These are phyloP conservation scores for Colletotrichum filicis DNA, from an alignment of 2,329 filamentous ascomycete genomes.

Conservation along the genomic window DNA sequence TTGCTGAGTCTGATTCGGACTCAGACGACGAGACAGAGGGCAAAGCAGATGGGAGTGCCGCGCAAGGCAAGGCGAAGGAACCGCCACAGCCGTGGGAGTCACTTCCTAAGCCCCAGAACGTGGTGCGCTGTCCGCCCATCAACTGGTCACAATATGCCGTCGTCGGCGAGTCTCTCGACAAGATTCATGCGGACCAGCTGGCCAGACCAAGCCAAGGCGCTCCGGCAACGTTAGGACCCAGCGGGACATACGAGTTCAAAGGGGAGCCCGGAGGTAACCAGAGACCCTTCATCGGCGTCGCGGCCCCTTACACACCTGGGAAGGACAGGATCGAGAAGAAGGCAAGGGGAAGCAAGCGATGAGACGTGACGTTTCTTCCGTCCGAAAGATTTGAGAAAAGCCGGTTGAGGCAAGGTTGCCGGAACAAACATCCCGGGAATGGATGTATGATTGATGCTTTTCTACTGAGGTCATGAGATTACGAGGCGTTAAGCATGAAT, in stretches of 20 bases:
- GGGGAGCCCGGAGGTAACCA: slow-evolving; percentile 51
- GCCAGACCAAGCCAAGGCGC: slow-evolving; percentile 68
- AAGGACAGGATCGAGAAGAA: slow-evolving; percentile 60
- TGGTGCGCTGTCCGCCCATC: slow-evolving; percentile 87
- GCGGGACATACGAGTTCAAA: slow-evolving; percentile 63
- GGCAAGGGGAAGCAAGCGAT: slow-evolving; percentile 45
- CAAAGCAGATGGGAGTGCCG: slow-evolving; percentile 30
- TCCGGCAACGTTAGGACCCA: slow-evolving; percentile 56
- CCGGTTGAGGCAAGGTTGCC: neutral
- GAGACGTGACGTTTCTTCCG: slow-evolving; percentile 7
- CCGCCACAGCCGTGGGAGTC: slow-evolving; percentile 60
- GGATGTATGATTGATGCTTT: slow-evolving; percentile 11
- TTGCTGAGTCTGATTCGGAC: slow-evolving; percentile 37
- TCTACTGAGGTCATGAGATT: slow-evolving; percentile 19
- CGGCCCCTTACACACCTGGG: slow-evolving; percentile 65
- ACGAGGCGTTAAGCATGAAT: slow-evolving; percentile 10
- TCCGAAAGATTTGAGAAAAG: neutral
- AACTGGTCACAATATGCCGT: slow-evolving; percentile 97
- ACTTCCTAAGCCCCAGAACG: slow-evolving; percentile 81
- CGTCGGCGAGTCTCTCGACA: slow-evolving; percentile 86
- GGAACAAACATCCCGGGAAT: neutral
- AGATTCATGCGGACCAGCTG: slow-evolving; percentile 84
- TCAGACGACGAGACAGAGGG: slow-evolving; percentile 42
- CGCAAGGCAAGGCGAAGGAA: slow-evolving; percentile 18
- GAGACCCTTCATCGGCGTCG: slow-evolving; percentile 61